Evolutionary conservation across 2,329 filamentous ascomycete species (phyloP).

Genomic region (Knufia petricola): DNA sequence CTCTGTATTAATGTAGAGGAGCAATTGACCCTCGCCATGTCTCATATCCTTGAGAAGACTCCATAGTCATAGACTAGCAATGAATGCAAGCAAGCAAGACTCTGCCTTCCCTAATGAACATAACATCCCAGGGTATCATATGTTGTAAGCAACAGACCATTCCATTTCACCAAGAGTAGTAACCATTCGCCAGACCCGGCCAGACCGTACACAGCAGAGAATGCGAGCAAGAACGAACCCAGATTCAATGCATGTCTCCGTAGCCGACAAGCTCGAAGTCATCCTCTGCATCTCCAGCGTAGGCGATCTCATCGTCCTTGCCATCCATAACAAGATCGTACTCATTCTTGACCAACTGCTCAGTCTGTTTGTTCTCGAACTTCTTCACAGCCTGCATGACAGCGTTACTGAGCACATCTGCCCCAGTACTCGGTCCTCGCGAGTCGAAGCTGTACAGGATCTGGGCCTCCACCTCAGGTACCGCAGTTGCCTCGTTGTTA

Average conservation of each 20-base stretch:
- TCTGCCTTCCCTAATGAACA: constrained; percentile 23
- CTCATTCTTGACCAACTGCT: constrained; percentile 51
- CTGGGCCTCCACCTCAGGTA: constrained; percentile 29
- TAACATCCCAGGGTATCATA: constrained; percentile 21
- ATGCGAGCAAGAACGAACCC: not conserved
- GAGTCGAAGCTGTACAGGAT: constrained; percentile 48
- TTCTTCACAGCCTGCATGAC: constrained; percentile 49
- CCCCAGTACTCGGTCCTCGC: constrained; percentile 42
- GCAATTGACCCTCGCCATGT: constrained; percentile 47
- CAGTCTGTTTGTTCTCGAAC: constrained; percentile 51
- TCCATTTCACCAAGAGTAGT: not conserved
- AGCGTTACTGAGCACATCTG: constrained; percentile 48
- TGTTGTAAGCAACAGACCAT: constrained; percentile 7
- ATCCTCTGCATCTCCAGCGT: constrained; percentile 27
- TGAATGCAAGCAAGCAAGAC: constrained; percentile 8
- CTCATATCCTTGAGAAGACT: constrained; percentile 51
- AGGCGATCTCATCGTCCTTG: constrained; percentile 30
- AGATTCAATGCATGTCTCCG: constrained; percentile 22
- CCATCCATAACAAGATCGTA: constrained; percentile 45
- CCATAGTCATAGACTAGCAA: constrained; percentile 4
- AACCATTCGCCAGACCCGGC: constrained; percentile 8
- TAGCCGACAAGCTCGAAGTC: constrained; percentile 36
- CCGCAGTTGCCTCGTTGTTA: constrained; percentile 36
- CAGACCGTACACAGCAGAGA: not conserved
- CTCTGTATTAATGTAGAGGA: not conserved